Evolutionary conservation across 495 filamentous ascomycete genomes (phyloP).

Genomic region (Platismatia glauca): DNA sequence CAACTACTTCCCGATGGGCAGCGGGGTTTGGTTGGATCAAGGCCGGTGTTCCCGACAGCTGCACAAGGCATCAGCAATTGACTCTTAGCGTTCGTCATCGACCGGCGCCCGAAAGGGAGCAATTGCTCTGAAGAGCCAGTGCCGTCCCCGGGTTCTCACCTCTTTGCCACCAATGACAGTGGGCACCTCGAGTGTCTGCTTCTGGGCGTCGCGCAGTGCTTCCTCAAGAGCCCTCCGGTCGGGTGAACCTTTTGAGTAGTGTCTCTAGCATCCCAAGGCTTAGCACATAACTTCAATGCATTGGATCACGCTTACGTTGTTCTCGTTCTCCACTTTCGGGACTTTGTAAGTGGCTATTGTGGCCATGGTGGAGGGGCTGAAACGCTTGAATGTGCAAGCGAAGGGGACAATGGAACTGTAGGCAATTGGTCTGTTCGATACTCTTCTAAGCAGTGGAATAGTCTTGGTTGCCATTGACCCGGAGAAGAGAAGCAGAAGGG

Average conservation of each 20-base stretch:
- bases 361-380: constrained; percentile 25
- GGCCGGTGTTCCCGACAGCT: constrained; percentile 8
- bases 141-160: constrained; percentile 33
- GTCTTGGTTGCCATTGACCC: constrained; percentile 9
- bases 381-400: not conserved
- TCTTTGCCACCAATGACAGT: constrained; percentile 71
- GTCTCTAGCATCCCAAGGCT: constrained; percentile 48
- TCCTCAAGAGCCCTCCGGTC: constrained; percentile 66
- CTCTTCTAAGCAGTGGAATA: not conserved
- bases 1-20: constrained; percentile 57
- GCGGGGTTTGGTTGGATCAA: constrained; percentile 61
- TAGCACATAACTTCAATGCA: not conserved
- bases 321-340: constrained; percentile 82
- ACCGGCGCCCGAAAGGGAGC: not conserved
- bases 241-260: constrained; percentile 71
- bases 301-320: constrained; percentile 58
- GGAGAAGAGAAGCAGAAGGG: not conserved
- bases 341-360: constrained; percentile 75
- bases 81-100: not conserved
- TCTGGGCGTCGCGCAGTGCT: constrained; percentile 50
- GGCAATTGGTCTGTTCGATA: not conserved
- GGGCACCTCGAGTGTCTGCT: constrained; percentile 60
- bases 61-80: constrained; percentile 3
- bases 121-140: not conserved
- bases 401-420: not conserved